Evolutionary conservation across 2,329 filamentous ascomycete species (phyloP).

Genomic region (Aspergillus alliaceus): DNA sequence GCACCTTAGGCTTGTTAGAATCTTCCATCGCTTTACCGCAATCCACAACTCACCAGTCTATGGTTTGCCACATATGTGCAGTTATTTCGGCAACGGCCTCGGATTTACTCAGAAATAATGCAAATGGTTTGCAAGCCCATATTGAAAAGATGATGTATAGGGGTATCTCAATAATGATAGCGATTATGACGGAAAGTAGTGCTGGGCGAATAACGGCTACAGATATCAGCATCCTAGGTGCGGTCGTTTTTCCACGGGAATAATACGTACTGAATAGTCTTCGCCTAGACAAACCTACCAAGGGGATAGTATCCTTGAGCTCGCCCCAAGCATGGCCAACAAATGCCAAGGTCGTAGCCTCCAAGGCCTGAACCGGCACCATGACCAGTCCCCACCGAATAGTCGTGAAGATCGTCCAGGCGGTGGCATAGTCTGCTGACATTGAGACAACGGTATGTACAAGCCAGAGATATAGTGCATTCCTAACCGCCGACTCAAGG

Average conservation of each 20-base stretch:
- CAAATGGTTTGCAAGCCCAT: constrained; percentile 61
- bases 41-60: constrained; percentile 11
- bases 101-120: constrained; percentile 60
- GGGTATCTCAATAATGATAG: constrained; percentile 53
- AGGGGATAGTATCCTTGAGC: constrained; percentile 23
- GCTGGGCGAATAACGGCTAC: constrained; percentile 54
- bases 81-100: constrained; percentile 60
- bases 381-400: constrained; percentile 74
- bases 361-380: constrained; percentile 68
- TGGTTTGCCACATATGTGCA: constrained; percentile 61
- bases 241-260: not conserved
- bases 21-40: not conserved
- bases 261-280: constrained; percentile 18
- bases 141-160: constrained; percentile 63
- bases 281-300: not conserved
- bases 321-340: constrained; percentile 66
- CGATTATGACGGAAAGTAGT: constrained; percentile 50
- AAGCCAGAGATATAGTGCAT: constrained; percentile 70
- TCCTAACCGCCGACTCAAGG: constrained; percentile 65
- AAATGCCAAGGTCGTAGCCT: constrained; percentile 65
- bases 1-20: constrained; percentile 47
- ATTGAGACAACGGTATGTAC: constrained; percentile 64
- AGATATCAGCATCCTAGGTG: not conserved
- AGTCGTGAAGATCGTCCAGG: constrained; percentile 72
- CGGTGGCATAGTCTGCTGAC: constrained; percentile 65